Percentiles rank a stretch among this genome's conserved stretches.
These are phyloP conservation scores for Copromyces sp. DNA, from an alignment of 495 filamentous ascomycete genomes.

Conservation along the genomic window DNA sequence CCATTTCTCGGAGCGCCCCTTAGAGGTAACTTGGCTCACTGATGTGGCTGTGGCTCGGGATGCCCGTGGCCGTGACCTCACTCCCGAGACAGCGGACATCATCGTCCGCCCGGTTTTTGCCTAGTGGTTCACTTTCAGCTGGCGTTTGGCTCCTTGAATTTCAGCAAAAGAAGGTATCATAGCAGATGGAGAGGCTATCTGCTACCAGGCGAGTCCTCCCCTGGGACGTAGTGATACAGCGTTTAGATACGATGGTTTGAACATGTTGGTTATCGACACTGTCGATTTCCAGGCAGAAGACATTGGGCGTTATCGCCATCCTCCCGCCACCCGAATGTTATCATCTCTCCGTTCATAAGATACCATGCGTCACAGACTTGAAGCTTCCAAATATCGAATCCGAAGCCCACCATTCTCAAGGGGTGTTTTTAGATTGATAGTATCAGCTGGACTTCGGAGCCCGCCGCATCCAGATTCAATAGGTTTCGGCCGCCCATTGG, in stretches of 20 bases:
- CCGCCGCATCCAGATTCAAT: not conserved
- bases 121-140: not conserved
- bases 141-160: not conserved
- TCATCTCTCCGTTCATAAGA: not conserved
- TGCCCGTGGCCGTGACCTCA: not conserved
- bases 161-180: not conserved
- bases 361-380: not conserved
- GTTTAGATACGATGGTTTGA: not conserved
- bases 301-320: not conserved
- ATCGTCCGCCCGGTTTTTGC: not conserved
- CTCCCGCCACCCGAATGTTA: not conserved
- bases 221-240: not conserved
- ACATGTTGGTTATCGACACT: not conserved
- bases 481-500: not conserved
- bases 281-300: not conserved
- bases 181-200: not conserved
- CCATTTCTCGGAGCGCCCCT: not conserved
- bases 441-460: not conserved
- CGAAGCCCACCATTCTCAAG: not conserved
- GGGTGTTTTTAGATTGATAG: not conserved
- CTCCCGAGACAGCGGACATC: no score
- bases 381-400: not conserved
- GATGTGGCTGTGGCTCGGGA: not conserved
- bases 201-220: not conserved
- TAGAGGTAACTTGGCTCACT: not conserved